Base-by-base conservation (phyloP, 148 eudicot species). In the Fagopyrum homotropicum region DNA sequence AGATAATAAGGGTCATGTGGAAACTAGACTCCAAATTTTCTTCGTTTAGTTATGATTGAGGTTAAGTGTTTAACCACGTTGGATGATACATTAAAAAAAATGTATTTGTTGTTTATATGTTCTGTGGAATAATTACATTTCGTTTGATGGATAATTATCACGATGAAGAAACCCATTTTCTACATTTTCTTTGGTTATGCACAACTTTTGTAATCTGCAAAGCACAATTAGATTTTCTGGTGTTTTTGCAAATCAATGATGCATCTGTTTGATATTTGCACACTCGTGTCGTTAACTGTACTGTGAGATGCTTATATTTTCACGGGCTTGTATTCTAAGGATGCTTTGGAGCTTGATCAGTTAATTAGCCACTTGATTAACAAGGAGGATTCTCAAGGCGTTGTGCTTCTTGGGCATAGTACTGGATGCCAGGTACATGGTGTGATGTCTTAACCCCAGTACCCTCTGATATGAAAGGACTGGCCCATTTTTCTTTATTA, bases 371-470 rank as follows among this genome's bases (percentile, higher is more conserved):
- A 92, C 82, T 88, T 95, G 60, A 92, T 95, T 49, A 90, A 95
- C 87, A 95, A 95, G 79, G 96, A 95, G 86, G 92, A 90, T 56
- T 95, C 98, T 45, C 92, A 90, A 77, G 98, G 96, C 30, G 97
- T 95, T 44, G 91, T 95, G 74, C 85, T 95, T 46, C 96, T 95
- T 73, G 98, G 97, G 69, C 98, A 95, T 75, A 91, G 98, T 89
- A 92, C 97, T 85, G 98, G 98, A 80, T 95, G 98, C 78, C 97
- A 95, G 88, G 99, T 89, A 81, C 66, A 72, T 72, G 6, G 15
- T 45, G 47, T 46, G 52, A 26, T 51, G 49, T 72, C 40, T 35
- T 73, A 7, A 50, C 10, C 19, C 47, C 14, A 35, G 17, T 43
- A 6, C 47, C 71, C 19, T 40, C 47, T 66, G 46, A 63, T 35